A percentile compares a stretch with the other conserved stretches of the same genome.
Evolutionary conservation across 2,329 filamentous ascomycete genomes (phyloP).

Genomic region (Aspergillus versicolor): DNA sequence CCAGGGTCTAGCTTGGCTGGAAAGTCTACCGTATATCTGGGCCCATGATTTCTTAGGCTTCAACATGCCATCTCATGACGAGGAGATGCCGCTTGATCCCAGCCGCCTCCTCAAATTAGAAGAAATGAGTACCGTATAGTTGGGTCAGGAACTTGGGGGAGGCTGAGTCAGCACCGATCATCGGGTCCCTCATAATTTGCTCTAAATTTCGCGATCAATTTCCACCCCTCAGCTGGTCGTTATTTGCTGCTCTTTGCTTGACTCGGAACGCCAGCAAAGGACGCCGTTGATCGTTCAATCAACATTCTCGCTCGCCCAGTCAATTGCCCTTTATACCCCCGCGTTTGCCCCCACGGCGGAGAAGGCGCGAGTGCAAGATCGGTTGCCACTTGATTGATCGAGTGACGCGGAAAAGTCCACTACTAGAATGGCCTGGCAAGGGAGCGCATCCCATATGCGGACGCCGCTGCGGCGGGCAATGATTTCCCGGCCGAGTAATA

Average conservation of each 20-base stretch:
- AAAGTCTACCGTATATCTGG: not conserved
- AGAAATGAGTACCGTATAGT: too few species aligned
- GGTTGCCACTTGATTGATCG: constrained; percentile 6
- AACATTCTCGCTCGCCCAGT: constrained; percentile 3
- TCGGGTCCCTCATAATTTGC: not conserved
- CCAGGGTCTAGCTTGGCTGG: not conserved
- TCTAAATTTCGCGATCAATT: constrained; percentile 10
- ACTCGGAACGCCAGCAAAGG: constrained; percentile 6
- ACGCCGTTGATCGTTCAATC: not conserved
- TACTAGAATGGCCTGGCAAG: constrained; percentile 31
- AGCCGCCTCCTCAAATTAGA: too few species aligned
- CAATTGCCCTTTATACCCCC: constrained; percentile 8
- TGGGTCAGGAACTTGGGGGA: not conserved
- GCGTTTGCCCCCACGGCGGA: constrained; percentile 18
- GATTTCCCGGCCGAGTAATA: constrained; percentile 30
- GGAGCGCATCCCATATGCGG: constrained; percentile 30
- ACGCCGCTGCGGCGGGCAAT: constrained; percentile 28
- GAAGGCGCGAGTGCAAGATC: constrained; percentile 14
- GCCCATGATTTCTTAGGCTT: not conserved
- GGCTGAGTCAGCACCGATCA: constrained; percentile 13
- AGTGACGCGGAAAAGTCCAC: not conserved
- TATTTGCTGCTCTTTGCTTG: constrained; percentile 1
- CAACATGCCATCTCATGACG: not conserved
- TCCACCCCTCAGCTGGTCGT: not conserved
- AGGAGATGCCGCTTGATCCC: not conserved